phyloP scores from a whole-genome alignment of 306 rosid genomes.

The Trichosanthes truncata region DNA sequence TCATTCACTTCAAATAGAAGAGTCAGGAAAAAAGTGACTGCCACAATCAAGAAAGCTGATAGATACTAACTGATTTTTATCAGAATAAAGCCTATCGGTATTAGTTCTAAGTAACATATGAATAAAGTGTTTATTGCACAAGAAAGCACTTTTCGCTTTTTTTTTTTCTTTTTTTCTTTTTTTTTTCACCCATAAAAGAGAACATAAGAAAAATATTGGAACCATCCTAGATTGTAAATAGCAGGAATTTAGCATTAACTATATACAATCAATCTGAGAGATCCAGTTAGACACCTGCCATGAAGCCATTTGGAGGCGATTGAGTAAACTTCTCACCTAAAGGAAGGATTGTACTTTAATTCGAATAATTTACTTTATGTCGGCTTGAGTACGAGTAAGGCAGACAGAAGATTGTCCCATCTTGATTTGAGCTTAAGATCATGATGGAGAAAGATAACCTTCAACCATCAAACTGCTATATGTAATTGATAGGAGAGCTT shows the following conservation, averaged over 20 bases:
- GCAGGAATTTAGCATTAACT: not conserved
- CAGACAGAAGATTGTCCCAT: not conserved
- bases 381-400: not conserved
- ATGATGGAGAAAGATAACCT: conserved; percentile 5
- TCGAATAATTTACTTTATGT: not conserved
- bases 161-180: not conserved
- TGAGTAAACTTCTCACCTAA: conserved; percentile 7
- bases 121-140: not conserved
- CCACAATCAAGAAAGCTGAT: not conserved
- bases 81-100: not conserved
- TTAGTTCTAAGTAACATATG: not conserved
- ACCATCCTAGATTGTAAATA: not conserved
- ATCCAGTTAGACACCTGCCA: not conserved
- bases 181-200: not conserved
- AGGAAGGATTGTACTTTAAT: not conserved
- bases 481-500: not conserved
- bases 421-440: not conserved
- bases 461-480: not conserved
- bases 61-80: not conserved
- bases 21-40: not conserved
- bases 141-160: not conserved
- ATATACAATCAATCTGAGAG: not conserved
- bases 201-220: not conserved
- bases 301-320: not conserved
- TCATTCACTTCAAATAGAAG: not conserved